Conservation (phyloP, 345 rosid species). For the Sonneratia caseolaris region DNA sequence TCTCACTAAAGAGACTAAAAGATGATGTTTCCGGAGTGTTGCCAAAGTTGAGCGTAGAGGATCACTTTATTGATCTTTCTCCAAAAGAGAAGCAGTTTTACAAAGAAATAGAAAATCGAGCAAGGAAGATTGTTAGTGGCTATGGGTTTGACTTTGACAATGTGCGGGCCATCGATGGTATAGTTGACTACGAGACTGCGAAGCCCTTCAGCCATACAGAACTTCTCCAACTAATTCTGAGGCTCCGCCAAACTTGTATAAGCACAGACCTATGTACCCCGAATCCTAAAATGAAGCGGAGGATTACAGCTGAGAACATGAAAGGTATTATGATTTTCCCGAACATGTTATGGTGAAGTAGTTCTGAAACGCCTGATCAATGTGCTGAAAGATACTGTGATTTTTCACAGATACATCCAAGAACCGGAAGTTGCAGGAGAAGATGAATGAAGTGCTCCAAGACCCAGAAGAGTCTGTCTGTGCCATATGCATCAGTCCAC, state of each 20-base stretch:
- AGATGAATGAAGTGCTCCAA: slow-evolving; percentile 51
- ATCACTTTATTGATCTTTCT: slow-evolving; percentile 56
- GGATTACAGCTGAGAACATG: too few relatives aligned
- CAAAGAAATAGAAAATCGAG: slow-evolving; percentile 63
- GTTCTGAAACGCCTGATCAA: too few relatives aligned
- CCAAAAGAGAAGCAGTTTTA: slow-evolving; percentile 63
- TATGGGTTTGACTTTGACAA: too few relatives aligned
- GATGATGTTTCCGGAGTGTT: slow-evolving; percentile 52
- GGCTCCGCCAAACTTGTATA: too few relatives aligned
- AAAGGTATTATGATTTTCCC: too few relatives aligned
- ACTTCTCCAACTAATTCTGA: too few relatives aligned
- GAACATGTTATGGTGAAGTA: too few relatives aligned
- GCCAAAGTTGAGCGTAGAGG: slow-evolving; percentile 63
- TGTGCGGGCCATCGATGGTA: too few relatives aligned
- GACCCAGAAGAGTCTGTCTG: slow-evolving; percentile 87
- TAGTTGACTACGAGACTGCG: too few relatives aligned
- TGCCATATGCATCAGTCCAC: slow-evolving; percentile 69
- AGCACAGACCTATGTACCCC: too few relatives aligned
- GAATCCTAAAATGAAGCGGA: too few relatives aligned
- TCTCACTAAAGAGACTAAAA: slow-evolving; percentile 78
- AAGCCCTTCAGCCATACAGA: neutral
- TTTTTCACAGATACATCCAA: slow-evolving; percentile 81
- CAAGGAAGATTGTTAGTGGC: slow-evolving; percentile 45
- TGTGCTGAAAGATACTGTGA: too few relatives aligned
- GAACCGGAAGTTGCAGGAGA: slow-evolving; percentile 64